Evolutionary conservation across 371 early-diverging fungal genomes (phyloP).

Genomic region (Rhizopus sp.): DNA sequence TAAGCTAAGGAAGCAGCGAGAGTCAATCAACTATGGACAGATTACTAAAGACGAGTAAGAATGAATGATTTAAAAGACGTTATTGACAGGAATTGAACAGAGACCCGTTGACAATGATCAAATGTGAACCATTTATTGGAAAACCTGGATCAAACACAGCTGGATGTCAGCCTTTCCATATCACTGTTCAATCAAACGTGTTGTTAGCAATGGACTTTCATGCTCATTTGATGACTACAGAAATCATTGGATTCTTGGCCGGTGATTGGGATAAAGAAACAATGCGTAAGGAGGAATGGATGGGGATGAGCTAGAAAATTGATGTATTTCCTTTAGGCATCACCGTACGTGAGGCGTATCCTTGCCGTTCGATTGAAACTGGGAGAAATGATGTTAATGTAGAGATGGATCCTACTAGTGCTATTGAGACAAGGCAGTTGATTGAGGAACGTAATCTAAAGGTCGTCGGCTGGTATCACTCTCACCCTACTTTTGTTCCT

Average conservation of each 20-base stretch:
- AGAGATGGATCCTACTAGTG: constrained; percentile 86
- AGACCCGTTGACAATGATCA: constrained; percentile 82
- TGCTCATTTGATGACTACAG: constrained; percentile 82
- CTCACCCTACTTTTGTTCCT: constrained; percentile 80
- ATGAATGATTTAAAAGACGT: not conserved
- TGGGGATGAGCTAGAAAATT: not conserved
- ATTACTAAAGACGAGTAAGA: constrained; percentile 42
- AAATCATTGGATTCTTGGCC: constrained; percentile 86
- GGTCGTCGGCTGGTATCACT: constrained; percentile 92
- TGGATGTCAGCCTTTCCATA: constrained; percentile 79
- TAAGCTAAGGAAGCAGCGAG: constrained; percentile 41
- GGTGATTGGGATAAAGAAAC: constrained; percentile 69
- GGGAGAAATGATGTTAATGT: constrained; percentile 81
- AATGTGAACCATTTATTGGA: constrained; percentile 77
- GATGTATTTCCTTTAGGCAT: constrained; percentile 37
- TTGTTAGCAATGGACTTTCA: constrained; percentile 87
- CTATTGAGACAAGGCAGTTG: constrained; percentile 72
- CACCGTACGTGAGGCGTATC: constrained; percentile 65
- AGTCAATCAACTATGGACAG: constrained; percentile 38
- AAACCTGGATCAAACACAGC: constrained; percentile 65
- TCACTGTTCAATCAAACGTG: constrained; percentile 75
- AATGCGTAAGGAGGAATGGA: constrained; percentile 30
- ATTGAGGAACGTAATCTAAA: constrained; percentile 71
- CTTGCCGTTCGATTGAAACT: constrained; percentile 73
- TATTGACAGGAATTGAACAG: constrained; percentile 22